Percentiles rank a stretch among this genome's conserved stretches.
These are phyloP conservation scores for Arachnomyces sp. DNA, from an alignment of 2,329 filamentous ascomycete genomes.

Conservation along the genomic window DNA sequence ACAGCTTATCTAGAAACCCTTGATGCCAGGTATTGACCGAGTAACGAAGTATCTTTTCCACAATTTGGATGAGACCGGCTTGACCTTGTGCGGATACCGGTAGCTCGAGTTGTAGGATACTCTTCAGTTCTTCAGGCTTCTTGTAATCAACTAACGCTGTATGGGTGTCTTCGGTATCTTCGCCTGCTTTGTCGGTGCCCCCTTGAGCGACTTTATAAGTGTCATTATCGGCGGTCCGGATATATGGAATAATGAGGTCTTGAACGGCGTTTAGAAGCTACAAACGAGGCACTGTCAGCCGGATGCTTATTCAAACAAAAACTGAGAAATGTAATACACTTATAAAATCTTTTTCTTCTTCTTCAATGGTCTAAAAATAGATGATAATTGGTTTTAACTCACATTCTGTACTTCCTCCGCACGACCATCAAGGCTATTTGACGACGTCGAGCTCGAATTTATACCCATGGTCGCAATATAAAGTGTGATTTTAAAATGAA, in stretches of 20 bases:
- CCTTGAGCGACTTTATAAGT: slow-evolving; percentile 10
- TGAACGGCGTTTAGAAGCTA: slow-evolving; percentile 35
- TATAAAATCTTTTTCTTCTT: too few relatives aligned
- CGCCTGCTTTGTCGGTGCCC: slow-evolving; percentile 47
- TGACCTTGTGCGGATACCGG: slow-evolving; percentile 55
- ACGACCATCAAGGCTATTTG: slow-evolving; percentile 16
- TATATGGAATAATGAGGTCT: slow-evolving; percentile 38
- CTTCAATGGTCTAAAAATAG: not conserved
- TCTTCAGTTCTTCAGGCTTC: slow-evolving; percentile 52
- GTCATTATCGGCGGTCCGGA: slow-evolving; percentile 35
- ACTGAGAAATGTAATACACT: too few relatives aligned
- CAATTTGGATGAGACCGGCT: slow-evolving; percentile 63
- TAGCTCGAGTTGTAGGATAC: slow-evolving; percentile 46
- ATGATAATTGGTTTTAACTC: slow-evolving; percentile 18
- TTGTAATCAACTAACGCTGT: slow-evolving; percentile 59
- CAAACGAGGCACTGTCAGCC: slow-evolving; percentile 1
- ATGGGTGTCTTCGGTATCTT: slow-evolving; percentile 49
- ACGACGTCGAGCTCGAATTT: not conserved
- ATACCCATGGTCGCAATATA: too few relatives aligned
- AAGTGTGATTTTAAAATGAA: too few relatives aligned
- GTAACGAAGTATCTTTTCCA: slow-evolving; percentile 67
- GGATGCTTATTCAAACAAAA: not conserved
- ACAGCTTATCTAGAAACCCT: slow-evolving; percentile 92
- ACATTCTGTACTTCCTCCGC: slow-evolving; percentile 37
- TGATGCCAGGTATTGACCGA: slow-evolving; percentile 99